Evolutionary conservation across 1,284 basidiomycete genomes (phyloP), one percentile per base, ranked within the genome.

Genomic region (Waitea zeae): DNA sequence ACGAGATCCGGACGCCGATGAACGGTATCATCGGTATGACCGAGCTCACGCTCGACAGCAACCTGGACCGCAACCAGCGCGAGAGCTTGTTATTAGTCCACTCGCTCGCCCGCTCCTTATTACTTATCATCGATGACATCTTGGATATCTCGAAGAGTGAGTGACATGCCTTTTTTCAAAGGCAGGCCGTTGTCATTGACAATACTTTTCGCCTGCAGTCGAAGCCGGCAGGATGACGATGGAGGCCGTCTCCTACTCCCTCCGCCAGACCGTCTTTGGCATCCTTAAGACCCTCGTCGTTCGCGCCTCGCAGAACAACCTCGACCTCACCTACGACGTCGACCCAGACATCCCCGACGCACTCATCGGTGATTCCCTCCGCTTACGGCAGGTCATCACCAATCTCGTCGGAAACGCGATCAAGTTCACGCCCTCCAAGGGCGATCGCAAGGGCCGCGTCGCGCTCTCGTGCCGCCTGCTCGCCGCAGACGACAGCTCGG

Each of bases 11-110:
- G 82, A 96, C 92, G 17, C 90, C 92, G 0, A 96, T 96, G 92
- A 96, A 96, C 52, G 90, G 93, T 49, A 98, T 99, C 57, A 98
- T 99, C 45, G 93, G 89, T 13, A 95, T 99, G 90, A 99, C 95
- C 33, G 92, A 96, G 56, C 62, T 99, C 44, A 97, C 93, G 12
- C 71, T 98, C 31, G 93, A 98, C 53, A 84, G 82, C 36, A 86
- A 92, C 49, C 9, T 7, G 24, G 56, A 93, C 38, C 88, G 87
- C 42, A 59, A 87, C 44, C 88, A 92, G 56, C 65, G 93, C 39
- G 95, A 98, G 62, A 96, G 92, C 53, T 64, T 98, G 56, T 68
- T 97, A 47, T 76, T 97, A 27, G 95, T 99, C 3, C 92, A 96
- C 49, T 90, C 83, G 44, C 64, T 99, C 51, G 95, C 95, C 1